These are phyloP conservation scores for Hibiscus trionum DNA, from an alignment of 345 rosid genomes.

Conservation along the genomic window DNA sequence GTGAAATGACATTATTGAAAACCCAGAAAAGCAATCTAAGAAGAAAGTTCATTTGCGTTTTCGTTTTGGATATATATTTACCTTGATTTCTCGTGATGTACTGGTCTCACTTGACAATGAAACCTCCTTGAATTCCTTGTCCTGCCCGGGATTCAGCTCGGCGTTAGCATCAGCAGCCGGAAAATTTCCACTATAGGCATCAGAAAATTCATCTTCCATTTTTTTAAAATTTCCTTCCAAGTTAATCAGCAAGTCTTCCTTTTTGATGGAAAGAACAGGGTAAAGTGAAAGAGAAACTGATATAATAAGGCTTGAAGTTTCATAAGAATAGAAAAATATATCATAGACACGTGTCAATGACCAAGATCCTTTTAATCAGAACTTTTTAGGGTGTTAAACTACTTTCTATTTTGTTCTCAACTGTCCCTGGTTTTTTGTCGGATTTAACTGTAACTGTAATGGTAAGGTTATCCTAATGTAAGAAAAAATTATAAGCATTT, in stretches of 20 bases:
- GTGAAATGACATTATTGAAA: neutral
- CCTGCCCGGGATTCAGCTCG: constrained; percentile 32
- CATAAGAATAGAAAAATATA: neutral
- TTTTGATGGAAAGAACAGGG: constrained; percentile 5
- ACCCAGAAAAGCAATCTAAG: neutral
- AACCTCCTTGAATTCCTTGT: constrained; percentile 37
- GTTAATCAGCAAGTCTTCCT: neutral
- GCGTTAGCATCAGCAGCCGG: constrained; percentile 38
- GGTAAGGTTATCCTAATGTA: neutral
- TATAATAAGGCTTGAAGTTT: constrained; percentile 1
- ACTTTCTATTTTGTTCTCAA: constrained; percentile 5
- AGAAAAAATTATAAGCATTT: too few relatives aligned
- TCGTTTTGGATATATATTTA: neutral
- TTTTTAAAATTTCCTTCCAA: neutral
- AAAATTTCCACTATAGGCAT: constrained; percentile 20
- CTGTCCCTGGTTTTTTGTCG: constrained; percentile 17
- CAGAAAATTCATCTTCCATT: constrained; percentile 27
- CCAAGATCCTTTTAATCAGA: neutral
- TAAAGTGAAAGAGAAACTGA: neutral
- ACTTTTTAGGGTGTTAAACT: constrained; percentile 4
- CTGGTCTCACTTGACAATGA: constrained; percentile 35
- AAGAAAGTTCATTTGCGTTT: neutral
- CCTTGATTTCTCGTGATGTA: constrained; percentile 22
- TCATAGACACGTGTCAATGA: neutral
- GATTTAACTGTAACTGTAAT: neutral